Evolutionary conservation across 106 monocot genomes (phyloP).

Genomic region (Dioscorea zingiberensis): DNA sequence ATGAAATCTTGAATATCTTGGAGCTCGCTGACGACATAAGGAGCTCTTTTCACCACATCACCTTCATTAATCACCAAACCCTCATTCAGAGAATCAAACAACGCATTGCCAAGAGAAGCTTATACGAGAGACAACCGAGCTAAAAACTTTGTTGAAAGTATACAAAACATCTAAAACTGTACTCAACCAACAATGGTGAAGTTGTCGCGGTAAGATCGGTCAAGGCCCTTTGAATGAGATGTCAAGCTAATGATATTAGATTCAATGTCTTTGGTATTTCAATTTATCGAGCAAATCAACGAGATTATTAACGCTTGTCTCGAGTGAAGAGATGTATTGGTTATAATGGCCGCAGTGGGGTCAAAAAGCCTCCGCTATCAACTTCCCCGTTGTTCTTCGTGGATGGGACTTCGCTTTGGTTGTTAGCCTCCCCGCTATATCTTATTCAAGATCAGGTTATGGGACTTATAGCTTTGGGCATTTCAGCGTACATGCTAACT

Average conservation of each 20-base stretch:
- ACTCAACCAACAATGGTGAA: conserved; percentile 8
- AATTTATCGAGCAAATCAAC: too few relatives aligned
- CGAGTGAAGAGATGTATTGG: conserved; percentile 96
- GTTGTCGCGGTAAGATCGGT: conserved; percentile 58
- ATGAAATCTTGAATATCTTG: too few relatives aligned
- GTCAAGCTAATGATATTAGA: conserved; percentile 61
- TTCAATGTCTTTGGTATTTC: too few relatives aligned
- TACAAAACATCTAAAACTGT: conserved; percentile 24
- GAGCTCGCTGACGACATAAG: too few relatives aligned
- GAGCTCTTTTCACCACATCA: too few relatives aligned
- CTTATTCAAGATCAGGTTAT: conserved; percentile 99
- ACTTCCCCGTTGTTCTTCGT: conserved; percentile 82
- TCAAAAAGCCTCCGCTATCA: conserved; percentile 98
- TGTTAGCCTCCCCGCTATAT: conserved; percentile 89
- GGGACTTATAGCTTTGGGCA: conserved; percentile 86
- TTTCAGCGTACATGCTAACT: too few relatives aligned
- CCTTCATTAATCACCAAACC: too few relatives aligned
- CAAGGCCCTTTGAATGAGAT: conserved; percentile 81
- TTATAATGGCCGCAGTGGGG: conserved; percentile 99
- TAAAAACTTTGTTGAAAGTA: conserved; percentile 58
- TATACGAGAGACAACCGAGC: conserved; percentile 64
- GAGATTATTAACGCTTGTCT: too few relatives aligned
- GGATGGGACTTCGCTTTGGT: conserved; percentile 82
- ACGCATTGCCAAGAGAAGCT: conserved; percentile 76
- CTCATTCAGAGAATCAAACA: too few relatives aligned